phyloP scores from a whole-genome alignment of 2,329 filamentous ascomycete species.

The Aspergillus viridinutans region DNA sequence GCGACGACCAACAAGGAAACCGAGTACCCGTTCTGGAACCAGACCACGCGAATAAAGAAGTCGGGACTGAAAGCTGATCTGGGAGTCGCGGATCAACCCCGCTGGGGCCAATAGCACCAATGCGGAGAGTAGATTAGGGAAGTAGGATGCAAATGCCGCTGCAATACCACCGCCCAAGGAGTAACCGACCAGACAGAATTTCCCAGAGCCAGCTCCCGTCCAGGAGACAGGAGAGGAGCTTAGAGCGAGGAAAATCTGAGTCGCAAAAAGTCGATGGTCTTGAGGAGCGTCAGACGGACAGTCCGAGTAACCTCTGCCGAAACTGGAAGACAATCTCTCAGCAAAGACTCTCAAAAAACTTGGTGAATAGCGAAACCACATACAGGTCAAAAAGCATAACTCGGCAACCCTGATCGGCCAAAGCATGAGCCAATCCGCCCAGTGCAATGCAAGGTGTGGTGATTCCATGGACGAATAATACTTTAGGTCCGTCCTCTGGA shows the following conservation, averaged over 20 bases:
- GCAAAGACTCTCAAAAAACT: not conserved
- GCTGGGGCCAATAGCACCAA: conserved; percentile 75
- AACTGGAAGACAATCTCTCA: conserved; percentile 19
- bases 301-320: conserved; percentile 73
- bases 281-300: conserved; percentile 63
- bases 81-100: conserved; percentile 65
- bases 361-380: conserved; percentile 1
- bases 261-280: conserved; percentile 67
- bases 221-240: conserved; percentile 66
- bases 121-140: conserved; percentile 62
- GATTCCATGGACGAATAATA: conserved; percentile 76
- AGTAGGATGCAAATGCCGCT: conserved; percentile 65
- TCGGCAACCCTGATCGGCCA: conserved; percentile 64
- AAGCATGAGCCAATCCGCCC: conserved; percentile 59
- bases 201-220: conserved; percentile 49
- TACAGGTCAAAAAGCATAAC: conserved; percentile 72
- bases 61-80: conserved; percentile 58
- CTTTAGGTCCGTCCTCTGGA: conserved; percentile 63
- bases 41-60: conserved; percentile 59
- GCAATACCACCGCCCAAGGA: conserved; percentile 73
- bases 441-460: conserved; percentile 71
- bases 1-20: conserved; percentile 49
- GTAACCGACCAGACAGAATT: conserved; percentile 72
- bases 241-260: conserved; percentile 67
- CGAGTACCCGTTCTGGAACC: conserved; percentile 56